Percentiles rank a stretch among this genome's conserved stretches.
These are phyloP conservation scores for Colletotrichum sojae DNA, from an alignment of 2,329 filamentous ascomycete genomes.

Conservation along the genomic window DNA sequence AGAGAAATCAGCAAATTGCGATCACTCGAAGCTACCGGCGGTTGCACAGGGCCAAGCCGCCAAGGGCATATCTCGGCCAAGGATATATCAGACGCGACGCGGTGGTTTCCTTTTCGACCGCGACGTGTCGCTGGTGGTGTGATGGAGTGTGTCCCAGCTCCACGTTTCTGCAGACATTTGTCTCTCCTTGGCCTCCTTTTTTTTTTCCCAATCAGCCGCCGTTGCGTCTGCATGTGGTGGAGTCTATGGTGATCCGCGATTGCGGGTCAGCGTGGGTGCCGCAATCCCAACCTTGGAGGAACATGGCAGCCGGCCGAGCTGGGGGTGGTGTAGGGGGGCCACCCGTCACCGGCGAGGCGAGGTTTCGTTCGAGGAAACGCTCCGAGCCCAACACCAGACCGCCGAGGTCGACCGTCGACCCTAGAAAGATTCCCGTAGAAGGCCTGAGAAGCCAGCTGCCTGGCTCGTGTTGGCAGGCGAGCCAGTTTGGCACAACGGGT, in stretches of 20 bases:
- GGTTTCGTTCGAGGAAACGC: slow-evolving; percentile 13
- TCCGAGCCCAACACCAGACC: slow-evolving; percentile 13
- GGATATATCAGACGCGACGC: slow-evolving; percentile 12
- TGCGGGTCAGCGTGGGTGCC: slow-evolving; percentile 33
- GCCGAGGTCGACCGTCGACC: slow-evolving; percentile 5
- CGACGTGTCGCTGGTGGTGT: slow-evolving; percentile 15
- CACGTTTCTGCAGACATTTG: slow-evolving; percentile 7
- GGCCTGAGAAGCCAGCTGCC: slow-evolving; percentile 2
- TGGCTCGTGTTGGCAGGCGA: slow-evolving; percentile 13
- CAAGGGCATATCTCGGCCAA: slow-evolving; percentile 12
- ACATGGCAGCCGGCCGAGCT: not conserved
- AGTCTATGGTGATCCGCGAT: slow-evolving; percentile 32
- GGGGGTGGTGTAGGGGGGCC: not conserved
- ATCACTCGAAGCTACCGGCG: slow-evolving; percentile 7
- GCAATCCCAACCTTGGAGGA: slow-evolving; percentile 20
- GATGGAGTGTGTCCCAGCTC: slow-evolving; percentile 7
- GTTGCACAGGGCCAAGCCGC: slow-evolving; percentile 22
- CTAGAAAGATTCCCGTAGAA: slow-evolving; percentile 4
- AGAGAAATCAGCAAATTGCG: slow-evolving; percentile 17
- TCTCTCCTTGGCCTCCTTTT: slow-evolving; percentile 14
- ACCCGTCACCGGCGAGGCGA: slow-evolving; percentile 5
- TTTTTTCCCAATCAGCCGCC: slow-evolving; percentile 19
- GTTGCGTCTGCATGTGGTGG: slow-evolving; percentile 26
- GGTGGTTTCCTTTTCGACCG: slow-evolving; percentile 4
- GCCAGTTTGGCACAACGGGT: slow-evolving; percentile 13